Percentiles rank a stretch among this genome's conserved stretches.
phyloP scores from a whole-genome alignment of 2,329 filamentous ascomycete genomes.

The Xylaria sp. region DNA sequence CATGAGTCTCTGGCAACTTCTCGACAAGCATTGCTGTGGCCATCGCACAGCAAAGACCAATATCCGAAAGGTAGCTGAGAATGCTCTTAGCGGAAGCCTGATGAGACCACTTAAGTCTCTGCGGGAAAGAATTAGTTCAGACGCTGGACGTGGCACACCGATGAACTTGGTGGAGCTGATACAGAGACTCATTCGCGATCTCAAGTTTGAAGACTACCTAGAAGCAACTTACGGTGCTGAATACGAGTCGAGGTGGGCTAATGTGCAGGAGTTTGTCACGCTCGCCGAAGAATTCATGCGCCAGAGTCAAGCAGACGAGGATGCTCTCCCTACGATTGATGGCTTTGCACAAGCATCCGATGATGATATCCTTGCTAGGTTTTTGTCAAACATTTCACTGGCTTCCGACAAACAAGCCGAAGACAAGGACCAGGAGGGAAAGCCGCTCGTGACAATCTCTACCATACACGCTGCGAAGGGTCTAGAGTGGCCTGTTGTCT shows the following conservation, averaged over 20 bases:
- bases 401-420: constrained; percentile 80
- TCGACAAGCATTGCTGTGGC: constrained; percentile 67
- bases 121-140: constrained; percentile 48
- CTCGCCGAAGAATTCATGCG: constrained; percentile 79
- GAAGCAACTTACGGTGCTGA: constrained; percentile 73
- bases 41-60: constrained; percentile 60
- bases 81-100: constrained; percentile 63
- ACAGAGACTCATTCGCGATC: constrained; percentile 67
- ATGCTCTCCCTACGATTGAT: constrained; percentile 74
- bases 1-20: constrained; percentile 79
- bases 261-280: constrained; percentile 86
- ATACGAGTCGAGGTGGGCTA: constrained; percentile 83
- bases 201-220: constrained; percentile 80
- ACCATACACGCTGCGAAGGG: constrained; percentile 98
- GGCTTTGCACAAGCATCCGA: constrained; percentile 76
- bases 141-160: constrained; percentile 43
- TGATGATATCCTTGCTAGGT: constrained; percentile 73
- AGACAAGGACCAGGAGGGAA: constrained; percentile 65
- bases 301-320: constrained; percentile 59
- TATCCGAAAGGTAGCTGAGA: constrained; percentile 62
- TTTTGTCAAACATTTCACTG: constrained; percentile 91
- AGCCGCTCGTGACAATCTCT: constrained; percentile 83
- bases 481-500: constrained; percentile 95
- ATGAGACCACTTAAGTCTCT: constrained; percentile 57
- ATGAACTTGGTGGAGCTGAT: constrained; percentile 61